Evolutionary conservation across 768 basidiomycete species (phyloP).

Genomic region (Termitomyces sp.): DNA sequence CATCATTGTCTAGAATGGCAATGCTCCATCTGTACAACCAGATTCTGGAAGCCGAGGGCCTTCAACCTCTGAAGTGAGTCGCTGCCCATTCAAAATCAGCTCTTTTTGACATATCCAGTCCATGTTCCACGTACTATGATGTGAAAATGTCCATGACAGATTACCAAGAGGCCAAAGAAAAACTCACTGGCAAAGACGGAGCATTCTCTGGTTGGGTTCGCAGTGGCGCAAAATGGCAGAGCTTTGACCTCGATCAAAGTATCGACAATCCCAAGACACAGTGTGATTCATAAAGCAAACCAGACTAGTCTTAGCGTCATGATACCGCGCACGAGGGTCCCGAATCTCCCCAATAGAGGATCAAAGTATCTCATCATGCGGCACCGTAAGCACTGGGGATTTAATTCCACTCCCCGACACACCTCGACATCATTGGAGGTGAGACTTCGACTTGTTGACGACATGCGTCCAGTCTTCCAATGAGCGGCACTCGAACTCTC

Average conservation of each 20-base stretch:
- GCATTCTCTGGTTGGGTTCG: slow-evolving; percentile 63
- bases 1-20: slow-evolving; percentile 48
- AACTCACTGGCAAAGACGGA: slow-evolving; percentile 37
- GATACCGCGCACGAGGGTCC: not conserved
- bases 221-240: slow-evolving; percentile 51
- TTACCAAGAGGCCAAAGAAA: slow-evolving; percentile 51
- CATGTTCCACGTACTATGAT: slow-evolving; percentile 37
- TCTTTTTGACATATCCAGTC: not conserved
- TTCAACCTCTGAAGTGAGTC: slow-evolving; percentile 15
- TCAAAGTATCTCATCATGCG: not conserved
- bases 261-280: not conserved
- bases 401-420: not conserved
- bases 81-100: not conserved
- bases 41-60: slow-evolving; percentile 12
- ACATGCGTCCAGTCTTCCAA: not conserved
- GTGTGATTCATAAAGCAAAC: not conserved
- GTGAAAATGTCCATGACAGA: slow-evolving; percentile 36
- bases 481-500: not conserved
- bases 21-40: slow-evolving; percentile 44
- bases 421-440: too few relatives aligned
- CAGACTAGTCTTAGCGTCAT: not conserved
- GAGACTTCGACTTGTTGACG: too few relatives aligned
- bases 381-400: too few relatives aligned
- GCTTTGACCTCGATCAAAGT: slow-evolving; percentile 29
- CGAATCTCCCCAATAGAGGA: not conserved